Conservation (phyloP, 2,329 filamentous ascomycete species). For the Parastagonospora nodorum region DNA sequence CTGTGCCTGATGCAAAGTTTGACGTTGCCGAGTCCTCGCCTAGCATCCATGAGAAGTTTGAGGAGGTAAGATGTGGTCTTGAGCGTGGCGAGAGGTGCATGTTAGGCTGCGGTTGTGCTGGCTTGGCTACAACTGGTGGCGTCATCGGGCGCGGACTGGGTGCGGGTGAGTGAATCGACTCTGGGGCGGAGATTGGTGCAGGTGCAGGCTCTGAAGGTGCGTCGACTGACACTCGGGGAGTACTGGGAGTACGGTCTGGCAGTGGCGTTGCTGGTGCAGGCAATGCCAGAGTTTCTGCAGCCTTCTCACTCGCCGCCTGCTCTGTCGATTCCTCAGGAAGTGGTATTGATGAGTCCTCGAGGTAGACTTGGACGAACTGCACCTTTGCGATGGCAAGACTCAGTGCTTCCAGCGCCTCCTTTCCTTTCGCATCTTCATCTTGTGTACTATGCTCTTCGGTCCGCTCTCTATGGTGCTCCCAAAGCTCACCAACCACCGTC, state of each 20-base stretch:
- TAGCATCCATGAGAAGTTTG: constrained; percentile 81
- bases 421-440: constrained; percentile 33
- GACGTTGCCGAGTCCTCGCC: constrained; percentile 42
- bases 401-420: constrained; percentile 47
- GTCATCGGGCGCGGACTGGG: constrained; percentile 20
- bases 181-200: constrained; percentile 1
- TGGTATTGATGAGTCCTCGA: constrained; percentile 53
- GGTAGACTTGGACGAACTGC: constrained; percentile 58
- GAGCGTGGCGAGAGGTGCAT: constrained; percentile 49
- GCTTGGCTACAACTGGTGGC: constrained; percentile 12
- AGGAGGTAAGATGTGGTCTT: constrained; percentile 71
- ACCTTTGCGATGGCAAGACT: constrained; percentile 57
- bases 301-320: constrained; percentile 28
- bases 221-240: constrained; percentile 23
- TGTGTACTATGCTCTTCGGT: constrained; percentile 44
- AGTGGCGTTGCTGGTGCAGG: constrained; percentile 21
- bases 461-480: constrained; percentile 61
- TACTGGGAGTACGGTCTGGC: constrained; percentile 23
- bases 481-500: constrained; percentile 67
- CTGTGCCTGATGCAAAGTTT: constrained; percentile 41
- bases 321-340: constrained; percentile 48
- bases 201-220: constrained; percentile 8
- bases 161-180: constrained; percentile 7
- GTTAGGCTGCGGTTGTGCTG: constrained; percentile 16
- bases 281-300: constrained; percentile 24